Evolutionary conservation across 495 filamentous ascomycete genomes (phyloP), one percentile per base, ranked within the genome.

Genomic region (Articulospora tetracladia): DNA sequence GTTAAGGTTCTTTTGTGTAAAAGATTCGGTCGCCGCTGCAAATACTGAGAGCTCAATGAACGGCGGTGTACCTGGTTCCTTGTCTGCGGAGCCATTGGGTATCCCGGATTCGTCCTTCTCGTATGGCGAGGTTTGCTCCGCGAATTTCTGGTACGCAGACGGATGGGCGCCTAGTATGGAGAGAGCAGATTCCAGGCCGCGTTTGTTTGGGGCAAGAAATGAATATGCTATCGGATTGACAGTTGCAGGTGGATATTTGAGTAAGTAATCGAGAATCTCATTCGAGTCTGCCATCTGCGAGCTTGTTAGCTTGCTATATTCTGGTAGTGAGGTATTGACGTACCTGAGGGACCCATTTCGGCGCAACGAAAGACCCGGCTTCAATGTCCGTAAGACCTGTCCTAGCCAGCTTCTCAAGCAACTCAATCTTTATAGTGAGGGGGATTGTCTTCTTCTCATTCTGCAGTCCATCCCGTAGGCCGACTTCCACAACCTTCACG

Each of bases 291-390:
- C 90, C 94, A 98, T 98, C 91, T 97, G 70, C 22, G n/a, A n/a
- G n/a, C 32, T 28, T 34, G 23, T 55, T 56, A 57, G 36, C 26
- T 56, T 12, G 15, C 36, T 46, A 8, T 54, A 1, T 34, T 17
- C 30, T 4, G 59, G 20, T 32, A 19, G 12, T n/a, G 23, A 11
- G 3, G 25, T 7, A 25, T 26, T 19, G 19, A 63, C 73, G 55
- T 71, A 94, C 92, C 82, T 97, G 95, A 26, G 94, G 94, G 22
- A 97, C 92, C 94, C 94, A 98, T 89, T 96, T 97, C 8, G 92
- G 93, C 53, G 89, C 82, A 8, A 98, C 93, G 71, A 98, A 98
- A 2, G 91, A 92, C 1, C 94, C 94, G 23, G 94, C 94, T 72
- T 98, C 94, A 62, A 98, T 97, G 47, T 87, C 89, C 3, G 79